phyloP scores from a whole-genome alignment of 768 basidiomycete species.

The Lactarius hengduanensis region DNA sequence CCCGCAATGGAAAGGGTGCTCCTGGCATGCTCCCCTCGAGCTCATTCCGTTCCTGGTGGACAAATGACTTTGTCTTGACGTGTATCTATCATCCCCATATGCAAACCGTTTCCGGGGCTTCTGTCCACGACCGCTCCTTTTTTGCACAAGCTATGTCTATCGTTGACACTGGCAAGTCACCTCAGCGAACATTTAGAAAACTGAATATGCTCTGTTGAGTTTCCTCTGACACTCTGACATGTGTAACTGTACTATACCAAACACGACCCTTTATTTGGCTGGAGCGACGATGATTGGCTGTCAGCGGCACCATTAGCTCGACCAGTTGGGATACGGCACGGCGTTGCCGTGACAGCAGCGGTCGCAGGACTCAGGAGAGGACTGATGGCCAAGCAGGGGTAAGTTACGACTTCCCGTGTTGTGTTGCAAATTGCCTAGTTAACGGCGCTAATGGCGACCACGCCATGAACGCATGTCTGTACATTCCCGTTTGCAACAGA shows the following conservation, averaged over 20 bases:
- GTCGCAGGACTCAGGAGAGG: background rate
- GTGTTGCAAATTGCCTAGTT: background rate
- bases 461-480: background rate
- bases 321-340: background rate
- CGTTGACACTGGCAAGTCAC: background rate
- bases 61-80: background rate
- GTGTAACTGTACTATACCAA: background rate
- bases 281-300: background rate
- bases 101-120: background rate
- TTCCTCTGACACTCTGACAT: background rate
- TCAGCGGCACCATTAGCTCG: background rate
- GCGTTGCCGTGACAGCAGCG: background rate
- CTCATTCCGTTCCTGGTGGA: background rate
- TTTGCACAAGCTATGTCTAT: background rate
- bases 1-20: conserved; percentile 1
- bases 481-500: background rate
- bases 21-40: background rate
- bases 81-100: background rate
- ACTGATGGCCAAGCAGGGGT: background rate
- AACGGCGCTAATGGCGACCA: background rate
- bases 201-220: background rate
- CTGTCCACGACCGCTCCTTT: background rate
- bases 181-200: background rate
- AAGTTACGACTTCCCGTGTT: background rate
- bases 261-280: background rate